Evolutionary conservation across 169 alveolate genomes (phyloP).

Genomic region (Ichthyophthirius multifiliis): DNA sequence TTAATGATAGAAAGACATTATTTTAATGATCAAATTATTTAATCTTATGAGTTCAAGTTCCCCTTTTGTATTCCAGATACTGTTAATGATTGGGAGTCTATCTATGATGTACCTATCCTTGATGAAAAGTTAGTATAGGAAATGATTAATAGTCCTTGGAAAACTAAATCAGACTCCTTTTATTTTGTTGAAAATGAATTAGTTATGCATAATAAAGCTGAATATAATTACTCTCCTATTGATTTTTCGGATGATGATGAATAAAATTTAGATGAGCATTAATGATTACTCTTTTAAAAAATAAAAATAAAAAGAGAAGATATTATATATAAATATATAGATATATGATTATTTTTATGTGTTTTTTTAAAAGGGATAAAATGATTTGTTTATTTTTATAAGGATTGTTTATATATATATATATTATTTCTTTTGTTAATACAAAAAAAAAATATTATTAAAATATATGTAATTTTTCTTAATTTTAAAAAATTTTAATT

Average conservation of each 20-base stretch:
- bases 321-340: too few species aligned
- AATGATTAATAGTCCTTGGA: constrained; percentile 79
- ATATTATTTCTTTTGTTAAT: too few species aligned
- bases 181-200: constrained; percentile 78
- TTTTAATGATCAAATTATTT: constrained; percentile 55
- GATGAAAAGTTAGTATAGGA: constrained; percentile 56
- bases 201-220: constrained; percentile 82
- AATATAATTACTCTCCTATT: constrained; percentile 63
- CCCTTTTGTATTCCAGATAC: constrained; percentile 84
- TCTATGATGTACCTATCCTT: constrained; percentile 77
- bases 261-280: not conserved
- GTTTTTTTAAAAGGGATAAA: too few species aligned
- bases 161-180: constrained; percentile 81
- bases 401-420: too few species aligned
- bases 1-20: constrained; percentile 86
- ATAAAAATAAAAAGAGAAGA: too few species aligned
- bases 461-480: too few species aligned
- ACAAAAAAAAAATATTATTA: too few species aligned
- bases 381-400: too few species aligned
- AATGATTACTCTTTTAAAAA: too few species aligned
- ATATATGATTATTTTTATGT: too few species aligned
- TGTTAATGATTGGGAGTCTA: constrained; percentile 79
- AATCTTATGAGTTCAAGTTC: constrained; percentile 78
- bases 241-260: constrained; percentile 28
- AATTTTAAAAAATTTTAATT: too few species aligned